Evolutionary conservation across 2,329 filamentous ascomycete species (phyloP).

Genomic region (Penicillium sp.): DNA sequence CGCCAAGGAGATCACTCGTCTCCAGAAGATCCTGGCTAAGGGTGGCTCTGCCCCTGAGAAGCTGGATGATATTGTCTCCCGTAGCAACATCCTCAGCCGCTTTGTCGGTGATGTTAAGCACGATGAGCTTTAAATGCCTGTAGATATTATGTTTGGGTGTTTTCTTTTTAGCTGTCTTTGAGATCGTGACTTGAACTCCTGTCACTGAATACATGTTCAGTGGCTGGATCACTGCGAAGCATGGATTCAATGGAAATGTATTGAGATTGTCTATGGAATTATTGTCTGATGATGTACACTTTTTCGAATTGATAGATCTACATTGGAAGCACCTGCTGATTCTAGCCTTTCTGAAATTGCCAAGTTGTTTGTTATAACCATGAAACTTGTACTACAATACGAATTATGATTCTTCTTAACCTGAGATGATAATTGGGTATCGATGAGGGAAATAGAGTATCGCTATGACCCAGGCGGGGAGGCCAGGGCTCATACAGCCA

Average conservation of each 20-base stretch:
- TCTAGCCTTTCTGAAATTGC: too few relatives aligned
- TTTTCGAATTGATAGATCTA: constrained; percentile 12
- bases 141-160: constrained; percentile 13
- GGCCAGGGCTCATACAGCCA: background rate
- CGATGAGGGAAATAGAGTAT: constrained; percentile 11
- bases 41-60: constrained; percentile 82
- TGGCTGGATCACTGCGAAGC: background rate
- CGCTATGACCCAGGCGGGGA: background rate
- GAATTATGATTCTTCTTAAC: too few relatives aligned
- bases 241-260: background rate
- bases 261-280: constrained; percentile 4
- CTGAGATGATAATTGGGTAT: constrained; percentile 17
- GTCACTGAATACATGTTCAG: background rate
- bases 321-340: background rate
- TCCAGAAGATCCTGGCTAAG: constrained; percentile 80
- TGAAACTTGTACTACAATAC: background rate
- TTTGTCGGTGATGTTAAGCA: constrained; percentile 67
- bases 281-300: constrained; percentile 9
- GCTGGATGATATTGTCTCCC: constrained; percentile 80
- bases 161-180: constrained; percentile 18
- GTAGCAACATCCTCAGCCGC: constrained; percentile 83
- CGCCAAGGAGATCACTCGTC: constrained; percentile 78
- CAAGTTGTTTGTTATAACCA: background rate
- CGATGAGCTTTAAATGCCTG: constrained; percentile 65
- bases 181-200: background rate